Conservation (phyloP, 2,329 filamentous ascomycete genomes). For the Endoconidiophora laricicola region DNA sequence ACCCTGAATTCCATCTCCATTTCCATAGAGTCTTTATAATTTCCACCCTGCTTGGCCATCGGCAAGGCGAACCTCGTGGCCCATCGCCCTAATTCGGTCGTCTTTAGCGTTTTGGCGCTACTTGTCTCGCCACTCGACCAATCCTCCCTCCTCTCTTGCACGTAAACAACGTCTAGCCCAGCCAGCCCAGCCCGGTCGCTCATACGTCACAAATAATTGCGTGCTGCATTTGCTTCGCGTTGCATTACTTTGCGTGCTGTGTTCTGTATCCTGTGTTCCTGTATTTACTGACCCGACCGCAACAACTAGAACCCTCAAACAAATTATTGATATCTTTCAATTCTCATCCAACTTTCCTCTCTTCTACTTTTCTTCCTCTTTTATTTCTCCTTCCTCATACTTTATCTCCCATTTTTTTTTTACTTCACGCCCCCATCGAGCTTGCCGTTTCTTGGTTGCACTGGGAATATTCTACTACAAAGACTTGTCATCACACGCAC, state of each 20-base stretch:
- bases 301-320: too few relatives aligned
- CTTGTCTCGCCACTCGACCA: constrained; percentile 1
- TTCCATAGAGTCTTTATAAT: too few relatives aligned
- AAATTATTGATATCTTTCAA: background rate
- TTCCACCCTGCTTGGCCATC: background rate
- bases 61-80: constrained; percentile 5
- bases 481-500: too few relatives aligned
- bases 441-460: too few relatives aligned
- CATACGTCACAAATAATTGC: constrained; percentile 5
- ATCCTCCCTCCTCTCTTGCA: background rate
- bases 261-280: constrained; percentile 6
- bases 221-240: constrained; percentile 5
- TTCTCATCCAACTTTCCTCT: background rate
- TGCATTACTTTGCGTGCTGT: constrained; percentile 7
- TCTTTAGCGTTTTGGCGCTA: background rate
- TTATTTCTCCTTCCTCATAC: background rate
- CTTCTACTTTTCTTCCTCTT: background rate
- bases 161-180: background rate
- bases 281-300: background rate
- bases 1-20: background rate
- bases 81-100: constrained; percentile 6
- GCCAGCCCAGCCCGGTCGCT: background rate
- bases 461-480: too few relatives aligned
- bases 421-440: background rate
- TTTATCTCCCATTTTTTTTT: background rate